A percentile compares a stretch with the other conserved stretches of the same genome.
These are phyloP conservation scores for Ogataea minuta DNA, from an alignment of 805 yeast species.

Conservation along the genomic window DNA sequence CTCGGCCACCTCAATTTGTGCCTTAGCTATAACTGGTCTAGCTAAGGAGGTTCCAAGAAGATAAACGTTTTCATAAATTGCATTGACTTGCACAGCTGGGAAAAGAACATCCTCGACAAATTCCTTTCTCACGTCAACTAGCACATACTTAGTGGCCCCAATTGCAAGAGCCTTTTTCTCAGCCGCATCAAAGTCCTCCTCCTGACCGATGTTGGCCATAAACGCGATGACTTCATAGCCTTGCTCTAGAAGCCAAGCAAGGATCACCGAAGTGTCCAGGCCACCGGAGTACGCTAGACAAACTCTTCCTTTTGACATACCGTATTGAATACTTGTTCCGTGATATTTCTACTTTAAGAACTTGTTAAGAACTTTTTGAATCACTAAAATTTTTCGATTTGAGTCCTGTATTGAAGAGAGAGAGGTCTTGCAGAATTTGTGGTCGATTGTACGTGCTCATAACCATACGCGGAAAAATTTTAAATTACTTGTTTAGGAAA, in stretches of 20 bases:
- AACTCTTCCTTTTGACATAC: slow-evolving; percentile 97
- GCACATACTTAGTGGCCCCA: slow-evolving; percentile 95
- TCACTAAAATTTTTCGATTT: slow-evolving; percentile 4
- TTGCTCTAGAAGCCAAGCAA: slow-evolving; percentile 97
- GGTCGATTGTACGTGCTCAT: no score
- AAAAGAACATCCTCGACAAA: slow-evolving; percentile 88
- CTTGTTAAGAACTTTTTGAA: neutral
- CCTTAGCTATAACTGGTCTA: slow-evolving; percentile 98
- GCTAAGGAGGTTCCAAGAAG: slow-evolving; percentile 96
- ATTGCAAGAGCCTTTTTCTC: slow-evolving; percentile 92
- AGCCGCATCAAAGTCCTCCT: slow-evolving; percentile 98
- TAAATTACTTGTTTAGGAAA: slow-evolving; percentile 15
- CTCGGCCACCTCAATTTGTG: slow-evolving; percentile 96
- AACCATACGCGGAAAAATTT: slow-evolving; percentile 18
- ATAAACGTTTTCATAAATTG: slow-evolving; percentile 96
- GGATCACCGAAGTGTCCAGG: slow-evolving; percentile 94
- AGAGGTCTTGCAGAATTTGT: no score
- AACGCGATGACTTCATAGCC: slow-evolving; percentile 98
- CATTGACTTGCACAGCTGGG: slow-evolving; percentile 98
- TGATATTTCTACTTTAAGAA: neutral
- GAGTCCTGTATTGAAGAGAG: no score
- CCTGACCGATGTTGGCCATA: slow-evolving; percentile 98
- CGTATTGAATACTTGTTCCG: slow-evolving; percentile 1
- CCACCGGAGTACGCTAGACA: slow-evolving; percentile 99
- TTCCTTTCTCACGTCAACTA: slow-evolving; percentile 92